A percentile compares a stretch with the other conserved stretches of the same genome.
Conservation (phyloP, 2,329 filamentous ascomycete species). For the Claviceps purpurea region DNA sequence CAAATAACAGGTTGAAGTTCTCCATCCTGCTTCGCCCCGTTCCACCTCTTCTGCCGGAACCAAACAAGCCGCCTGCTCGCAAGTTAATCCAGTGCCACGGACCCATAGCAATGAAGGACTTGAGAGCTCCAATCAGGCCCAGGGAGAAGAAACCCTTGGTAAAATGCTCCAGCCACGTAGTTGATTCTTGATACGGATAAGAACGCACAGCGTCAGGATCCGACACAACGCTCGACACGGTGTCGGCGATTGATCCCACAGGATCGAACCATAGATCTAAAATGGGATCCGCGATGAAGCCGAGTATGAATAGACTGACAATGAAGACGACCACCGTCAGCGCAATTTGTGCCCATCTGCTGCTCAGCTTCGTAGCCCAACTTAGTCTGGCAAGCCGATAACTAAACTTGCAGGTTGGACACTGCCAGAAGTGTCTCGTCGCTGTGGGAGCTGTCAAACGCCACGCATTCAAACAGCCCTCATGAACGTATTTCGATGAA, state of each 20-base stretch:
- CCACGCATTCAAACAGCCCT: conserved; percentile 77
- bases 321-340: conserved; percentile 64
- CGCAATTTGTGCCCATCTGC: conserved; percentile 49
- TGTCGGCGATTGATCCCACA: conserved; percentile 43
- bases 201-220: conserved; percentile 23
- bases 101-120: conserved; percentile 60
- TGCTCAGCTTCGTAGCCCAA: conserved; percentile 59
- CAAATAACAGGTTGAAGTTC: conserved; percentile 64
- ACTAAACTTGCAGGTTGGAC: conserved; percentile 73
- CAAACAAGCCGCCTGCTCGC: conserved; percentile 44
- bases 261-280: conserved; percentile 82
- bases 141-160: conserved; percentile 82
- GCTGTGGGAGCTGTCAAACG: conserved; percentile 54
- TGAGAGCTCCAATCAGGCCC: conserved; percentile 73
- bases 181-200: conserved; percentile 33
- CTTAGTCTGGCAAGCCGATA: conserved; percentile 68
- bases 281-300: conserved; percentile 86
- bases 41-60: conserved; percentile 37
- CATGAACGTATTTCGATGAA: conserved; percentile 85
- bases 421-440: conserved; percentile 68
- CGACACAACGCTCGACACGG: conserved; percentile 32
- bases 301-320: conserved; percentile 63
- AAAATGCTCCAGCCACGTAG: conserved; percentile 71
- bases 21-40: conserved; percentile 67
- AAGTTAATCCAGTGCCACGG: conserved; percentile 70